Percentiles rank a stretch among this genome's conserved stretches.
These are phyloP conservation scores for Carallia pectinifolia DNA, from an alignment of 345 rosid genomes.

Conservation along the genomic window DNA sequence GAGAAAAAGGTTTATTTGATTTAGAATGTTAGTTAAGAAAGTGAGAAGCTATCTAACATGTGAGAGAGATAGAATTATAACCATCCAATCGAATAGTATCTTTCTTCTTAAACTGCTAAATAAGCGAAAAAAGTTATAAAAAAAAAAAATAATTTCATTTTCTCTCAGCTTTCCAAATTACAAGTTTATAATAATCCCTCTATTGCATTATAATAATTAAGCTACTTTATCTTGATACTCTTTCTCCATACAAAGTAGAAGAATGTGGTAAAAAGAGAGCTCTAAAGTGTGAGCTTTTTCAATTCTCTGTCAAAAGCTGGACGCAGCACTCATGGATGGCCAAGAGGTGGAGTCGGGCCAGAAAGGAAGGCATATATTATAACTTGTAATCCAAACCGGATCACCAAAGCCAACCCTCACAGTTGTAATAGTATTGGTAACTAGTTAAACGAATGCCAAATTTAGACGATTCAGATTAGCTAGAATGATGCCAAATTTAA, in stretches of 20 bases:
- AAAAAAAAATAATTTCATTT: too few relatives aligned
- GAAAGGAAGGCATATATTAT: background rate
- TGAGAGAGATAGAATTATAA: too few relatives aligned
- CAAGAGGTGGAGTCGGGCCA: slow-evolving; percentile 8
- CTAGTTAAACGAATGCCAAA: background rate
- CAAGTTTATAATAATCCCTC: background rate
- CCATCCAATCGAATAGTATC: too few relatives aligned
- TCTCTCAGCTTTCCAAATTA: too few relatives aligned
- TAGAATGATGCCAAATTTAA: too few relatives aligned
- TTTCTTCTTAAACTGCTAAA: too few relatives aligned
- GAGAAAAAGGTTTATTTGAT: too few relatives aligned
- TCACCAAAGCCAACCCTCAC: slow-evolving; percentile 5
- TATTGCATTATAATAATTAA: background rate
- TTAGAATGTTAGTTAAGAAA: too few relatives aligned
- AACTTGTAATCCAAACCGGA: slow-evolving; percentile 6
- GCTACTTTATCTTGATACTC: background rate
- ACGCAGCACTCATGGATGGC: slow-evolving; percentile 1
- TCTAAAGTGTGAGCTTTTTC: slow-evolving; percentile 13
- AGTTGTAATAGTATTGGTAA: background rate
- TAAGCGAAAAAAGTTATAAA: too few relatives aligned
- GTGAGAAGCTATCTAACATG: too few relatives aligned
- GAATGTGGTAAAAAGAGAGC: background rate
- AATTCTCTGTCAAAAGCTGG: slow-evolving; percentile 18
- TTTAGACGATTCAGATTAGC: too few relatives aligned
- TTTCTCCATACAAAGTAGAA: slow-evolving; percentile 4